Conservation (phyloP, 2,329 filamentous ascomycete species). For the Xylaria polymorpha region DNA sequence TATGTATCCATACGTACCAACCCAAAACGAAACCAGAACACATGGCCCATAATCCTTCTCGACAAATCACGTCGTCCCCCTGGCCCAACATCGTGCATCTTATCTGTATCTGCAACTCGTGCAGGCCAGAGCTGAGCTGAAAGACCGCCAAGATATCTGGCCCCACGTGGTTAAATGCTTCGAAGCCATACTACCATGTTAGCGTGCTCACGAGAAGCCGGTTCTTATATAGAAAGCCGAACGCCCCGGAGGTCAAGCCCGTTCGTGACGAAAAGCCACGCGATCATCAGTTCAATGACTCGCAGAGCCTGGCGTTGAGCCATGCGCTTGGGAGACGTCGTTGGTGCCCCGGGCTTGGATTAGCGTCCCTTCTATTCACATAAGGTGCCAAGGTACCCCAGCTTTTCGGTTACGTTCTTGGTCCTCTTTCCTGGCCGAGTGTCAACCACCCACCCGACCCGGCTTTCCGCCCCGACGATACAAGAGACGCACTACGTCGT, state of each 20-base stretch:
- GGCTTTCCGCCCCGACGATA: constrained; percentile 10
- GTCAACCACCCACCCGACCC: neutral
- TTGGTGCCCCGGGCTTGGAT: constrained; percentile 1
- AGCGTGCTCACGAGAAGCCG: constrained; percentile 12
- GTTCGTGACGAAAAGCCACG: constrained; percentile 18
- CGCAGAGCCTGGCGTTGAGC: constrained; percentile 10
- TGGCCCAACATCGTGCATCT: neutral
- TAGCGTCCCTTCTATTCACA: constrained; percentile 11
- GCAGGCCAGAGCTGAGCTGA: constrained; percentile 28
- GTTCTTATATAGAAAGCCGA: constrained; percentile 27
- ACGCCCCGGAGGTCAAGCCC: neutral
- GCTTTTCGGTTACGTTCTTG: neutral
- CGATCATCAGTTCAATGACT: constrained; percentile 22
- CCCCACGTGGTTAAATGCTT: constrained; percentile 31
- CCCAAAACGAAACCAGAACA: neutral
- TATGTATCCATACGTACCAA: too few species aligned
- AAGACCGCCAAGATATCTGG: constrained; percentile 23
- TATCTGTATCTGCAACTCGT: constrained; percentile 25
- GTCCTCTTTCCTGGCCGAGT: neutral
- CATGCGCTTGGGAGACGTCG: constrained; percentile 17
- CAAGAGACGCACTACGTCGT: constrained; percentile 14
- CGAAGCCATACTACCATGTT: constrained; percentile 19
- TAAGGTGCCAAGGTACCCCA: constrained; percentile 11
- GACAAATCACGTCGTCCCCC: constrained; percentile 27
- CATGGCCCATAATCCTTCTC: constrained; percentile 9